Percentiles rank a stretch among this genome's conserved stretches.
Conservation (phyloP, 1,284 basidiomycete genomes). For the Xanthoconium separans region DNA sequence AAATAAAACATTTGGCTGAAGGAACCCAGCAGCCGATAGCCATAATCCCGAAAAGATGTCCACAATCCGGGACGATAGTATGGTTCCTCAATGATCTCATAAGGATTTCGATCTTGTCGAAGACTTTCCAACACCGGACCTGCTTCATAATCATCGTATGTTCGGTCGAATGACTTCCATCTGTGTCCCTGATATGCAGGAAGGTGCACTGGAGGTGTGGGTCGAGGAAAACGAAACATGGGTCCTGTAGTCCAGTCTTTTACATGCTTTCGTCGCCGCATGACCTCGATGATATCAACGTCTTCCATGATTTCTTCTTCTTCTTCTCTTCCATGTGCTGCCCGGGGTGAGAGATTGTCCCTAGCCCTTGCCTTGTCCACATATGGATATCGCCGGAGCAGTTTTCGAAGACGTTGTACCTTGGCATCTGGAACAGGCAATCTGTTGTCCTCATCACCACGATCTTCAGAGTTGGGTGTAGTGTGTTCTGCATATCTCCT, state of each 20-base stretch:
- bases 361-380: background rate
- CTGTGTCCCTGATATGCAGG: background rate
- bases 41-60: background rate
- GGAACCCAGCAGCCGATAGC: background rate
- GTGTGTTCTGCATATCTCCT: too few relatives aligned
- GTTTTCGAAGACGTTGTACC: too few relatives aligned
- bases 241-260: background rate
- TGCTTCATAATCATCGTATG: background rate
- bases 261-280: background rate
- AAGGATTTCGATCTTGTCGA: background rate
- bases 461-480: too few relatives aligned
- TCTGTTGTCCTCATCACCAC: too few relatives aligned
- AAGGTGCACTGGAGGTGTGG: background rate
- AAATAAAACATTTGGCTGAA: background rate
- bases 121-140: background rate
- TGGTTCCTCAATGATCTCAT: background rate
- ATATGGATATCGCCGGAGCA: too few relatives aligned
- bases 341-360: background rate
- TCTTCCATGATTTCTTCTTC: background rate
- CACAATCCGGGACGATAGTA: background rate
- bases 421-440: too few relatives aligned
- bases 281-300: background rate
- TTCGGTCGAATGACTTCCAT: background rate
- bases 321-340: background rate
- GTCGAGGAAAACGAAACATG: background rate